phyloP scores from a whole-genome alignment of 2,329 filamentous ascomycete species.

The Colletotrichum abscissum region DNA sequence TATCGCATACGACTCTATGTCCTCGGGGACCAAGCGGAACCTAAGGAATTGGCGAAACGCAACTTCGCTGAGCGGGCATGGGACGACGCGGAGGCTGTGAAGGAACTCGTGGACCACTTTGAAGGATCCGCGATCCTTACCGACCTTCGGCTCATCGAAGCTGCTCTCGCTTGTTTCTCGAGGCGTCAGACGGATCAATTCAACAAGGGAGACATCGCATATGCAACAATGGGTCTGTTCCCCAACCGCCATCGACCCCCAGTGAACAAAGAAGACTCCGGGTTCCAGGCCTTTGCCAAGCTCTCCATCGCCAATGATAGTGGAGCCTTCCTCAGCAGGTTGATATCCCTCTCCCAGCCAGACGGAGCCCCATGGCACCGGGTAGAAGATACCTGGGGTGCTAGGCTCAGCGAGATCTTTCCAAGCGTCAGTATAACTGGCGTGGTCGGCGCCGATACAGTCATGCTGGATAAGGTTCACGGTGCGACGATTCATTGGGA shows the following conservation, averaged over 20 bases:
- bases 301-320: constrained; percentile 49
- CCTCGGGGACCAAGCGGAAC: constrained; percentile 38
- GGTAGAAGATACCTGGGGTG: constrained; percentile 46
- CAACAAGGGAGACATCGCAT: constrained; percentile 46
- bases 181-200: constrained; percentile 40
- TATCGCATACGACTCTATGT: constrained; percentile 40
- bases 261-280: constrained; percentile 45
- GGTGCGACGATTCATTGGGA: constrained; percentile 48
- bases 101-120: constrained; percentile 49
- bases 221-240: constrained; percentile 51
- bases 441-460: constrained; percentile 47
- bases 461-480: constrained; percentile 47
- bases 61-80: constrained; percentile 45
- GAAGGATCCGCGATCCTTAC: constrained; percentile 45
- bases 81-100: constrained; percentile 42
- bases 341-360: constrained; percentile 42
- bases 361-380: constrained; percentile 43
- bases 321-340: constrained; percentile 47
- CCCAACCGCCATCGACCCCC: constrained; percentile 41
- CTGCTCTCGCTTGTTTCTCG: constrained; percentile 45
- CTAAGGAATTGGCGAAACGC: constrained; percentile 43
- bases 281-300: constrained; percentile 50
- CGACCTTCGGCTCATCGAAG: constrained; percentile 45
- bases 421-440: constrained; percentile 46
- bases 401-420: constrained; percentile 48